Evolutionary conservation across 2,329 filamentous ascomycete species (phyloP), one percentile per base, ranked within the genome.

Genomic region (Botrytis galanthina): DNA sequence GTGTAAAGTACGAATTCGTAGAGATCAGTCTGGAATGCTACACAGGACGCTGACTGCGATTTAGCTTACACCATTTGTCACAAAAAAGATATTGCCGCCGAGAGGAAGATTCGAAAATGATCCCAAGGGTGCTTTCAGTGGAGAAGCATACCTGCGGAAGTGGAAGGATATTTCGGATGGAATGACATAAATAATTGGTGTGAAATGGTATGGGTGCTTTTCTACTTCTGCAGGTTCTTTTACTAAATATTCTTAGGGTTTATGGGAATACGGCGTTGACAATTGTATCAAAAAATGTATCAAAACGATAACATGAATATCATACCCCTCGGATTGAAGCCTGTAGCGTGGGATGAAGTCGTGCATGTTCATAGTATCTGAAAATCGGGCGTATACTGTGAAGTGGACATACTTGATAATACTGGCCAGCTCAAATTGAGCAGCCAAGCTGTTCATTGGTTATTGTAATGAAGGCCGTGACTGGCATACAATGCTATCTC

Each of bases 61-160:
- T 62, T 76, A 96, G 93, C 87, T 97, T 80, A 93, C 91, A 4
- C 93, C 93, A 1, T 97, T 95, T 79, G 92, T 96, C 70, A 89
- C 90, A 73, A 85, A 85, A 68, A 87, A 87, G 75, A 85, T 94
- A 73, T 83, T 85, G 75, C 82, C 84, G 57, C 81, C 84, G 35
- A 84, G 83, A 70, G 90, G 89, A 66, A 84, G 85, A 74, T 91
- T 89, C 81, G 79, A 79, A 68, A 79, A 79, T 51, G 84, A 87
- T 76, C 85, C 85, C 37, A 84, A 86, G 76, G 90, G 90, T 26
- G 88, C 90, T 18, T 84, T 88, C 76, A 88, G 88, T 79, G 88
- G 90, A n/a, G 83, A 86, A 77, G 81, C 86, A 60, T 93, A 92
- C 80, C 83, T 93, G 64, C 84, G 87, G 76, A 85, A 86, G 78